Base-by-base conservation (phyloP, 805 yeast species). In the Ogataea methanolica region DNA sequence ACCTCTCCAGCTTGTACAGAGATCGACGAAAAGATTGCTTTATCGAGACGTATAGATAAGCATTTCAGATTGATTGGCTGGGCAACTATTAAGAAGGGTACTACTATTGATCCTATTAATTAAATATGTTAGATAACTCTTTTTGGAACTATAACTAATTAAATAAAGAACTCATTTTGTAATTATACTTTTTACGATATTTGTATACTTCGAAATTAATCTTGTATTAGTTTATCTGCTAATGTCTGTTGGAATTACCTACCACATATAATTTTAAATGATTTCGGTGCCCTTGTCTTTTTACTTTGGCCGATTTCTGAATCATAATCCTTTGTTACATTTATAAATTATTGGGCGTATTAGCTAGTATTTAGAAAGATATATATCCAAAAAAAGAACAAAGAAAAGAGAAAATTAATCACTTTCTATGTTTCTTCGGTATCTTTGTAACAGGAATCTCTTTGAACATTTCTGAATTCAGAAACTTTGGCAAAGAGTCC, bases 21-120 rank as follows among this genome's bases (percentile, higher is more conserved):
- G 76, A 79, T 92, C 44, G 88, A 95, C 59, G 99, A 94, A 76
- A 92, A 94, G 85, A 92, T 94, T 70, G 99, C 99, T 36, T 76
- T 94, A 65, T 90, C 97, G 40, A 88, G 99, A 80, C 91, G 99
- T 81, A 94, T 94, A 62, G 99, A 94, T 69, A 92, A 92, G 82
- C 99, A 94, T 72, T 94, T 97, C 96, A 94, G 99, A 80, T 79
- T 94, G 69, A 94, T 94, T 74, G 99, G 99, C 62, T 94, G 99
- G 99, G 99, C 99, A 60, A 90, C 96, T 44, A 92, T 91, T 68
- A 87, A 87, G 73, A 89, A 88, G 73, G 97, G 97, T 72, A 85
- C 91, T 51, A 84, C 91, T 48, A 78, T 87, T 67, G 95, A 87
- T 65, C 94, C 94, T 59, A 72, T 82, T 60, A 76, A 76, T 60